Conservation (phyloP, 75 land plant genomes). For the Selaginella tamariscina region DNA sequence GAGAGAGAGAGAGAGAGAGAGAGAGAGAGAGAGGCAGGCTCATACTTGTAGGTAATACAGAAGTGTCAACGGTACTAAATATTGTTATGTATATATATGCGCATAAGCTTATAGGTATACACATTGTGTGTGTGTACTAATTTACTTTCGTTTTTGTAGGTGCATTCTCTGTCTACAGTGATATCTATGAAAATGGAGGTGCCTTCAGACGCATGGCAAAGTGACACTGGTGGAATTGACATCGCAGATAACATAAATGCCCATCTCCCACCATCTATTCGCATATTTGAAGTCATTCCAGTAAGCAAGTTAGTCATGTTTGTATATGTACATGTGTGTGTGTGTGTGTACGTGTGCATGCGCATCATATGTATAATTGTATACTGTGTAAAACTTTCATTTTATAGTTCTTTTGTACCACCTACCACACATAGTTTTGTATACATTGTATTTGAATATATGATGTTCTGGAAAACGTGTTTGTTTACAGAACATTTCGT, state of each 20-base stretch:
- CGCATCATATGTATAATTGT: background rate
- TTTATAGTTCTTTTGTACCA: background rate
- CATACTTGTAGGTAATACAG: too few relatives aligned
- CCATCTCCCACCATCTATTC: constrained; percentile 51
- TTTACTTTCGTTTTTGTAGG: constrained; percentile 30
- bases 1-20: too few relatives aligned
- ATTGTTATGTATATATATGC: too few relatives aligned
- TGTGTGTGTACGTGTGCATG: background rate
- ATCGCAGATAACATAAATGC: constrained; percentile 63
- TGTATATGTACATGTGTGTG: background rate
- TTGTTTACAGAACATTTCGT: constrained; percentile 58
- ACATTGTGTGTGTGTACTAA: background rate
- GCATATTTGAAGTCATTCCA: constrained; percentile 76
- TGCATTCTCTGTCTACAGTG: constrained; percentile 86
- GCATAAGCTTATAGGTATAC: too few relatives aligned
- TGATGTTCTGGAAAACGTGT: background rate
- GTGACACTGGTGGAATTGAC: constrained; percentile 54
- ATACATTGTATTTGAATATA: background rate
- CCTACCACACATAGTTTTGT: background rate
- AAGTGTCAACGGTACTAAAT: too few relatives aligned
- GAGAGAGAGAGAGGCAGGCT: too few relatives aligned
- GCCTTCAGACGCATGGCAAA: constrained; percentile 60
- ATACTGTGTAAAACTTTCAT: background rate
- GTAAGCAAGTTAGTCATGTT: constrained; percentile 42
- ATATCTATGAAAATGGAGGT: constrained; percentile 92